Conservation (phyloP, 495 filamentous ascomycete genomes). For the Neurospora tetraspora region DNA sequence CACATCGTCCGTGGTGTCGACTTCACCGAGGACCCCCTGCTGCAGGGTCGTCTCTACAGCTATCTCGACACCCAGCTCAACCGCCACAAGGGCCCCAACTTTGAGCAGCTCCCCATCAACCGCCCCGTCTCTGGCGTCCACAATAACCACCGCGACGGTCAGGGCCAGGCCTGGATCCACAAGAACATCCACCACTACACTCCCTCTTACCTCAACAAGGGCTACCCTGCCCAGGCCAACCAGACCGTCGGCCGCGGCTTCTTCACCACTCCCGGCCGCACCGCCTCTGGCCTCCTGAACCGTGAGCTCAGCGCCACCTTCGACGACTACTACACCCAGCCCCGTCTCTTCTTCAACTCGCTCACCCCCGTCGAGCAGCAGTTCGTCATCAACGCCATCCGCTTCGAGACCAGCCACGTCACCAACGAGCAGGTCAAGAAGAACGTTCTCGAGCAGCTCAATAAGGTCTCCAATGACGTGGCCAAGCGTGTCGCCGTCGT, state of each 20-base stretch:
- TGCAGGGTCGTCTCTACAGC: slow-evolving; percentile 64
- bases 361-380: slow-evolving; percentile 61
- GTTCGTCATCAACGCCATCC: slow-evolving; percentile 67
- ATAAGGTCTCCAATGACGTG: slow-evolving; percentile 59
- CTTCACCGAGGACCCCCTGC: slow-evolving; percentile 63
- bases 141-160: slow-evolving; percentile 66
- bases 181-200: slow-evolving; percentile 46
- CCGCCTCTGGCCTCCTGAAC: slow-evolving; percentile 41
- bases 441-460: slow-evolving; percentile 62
- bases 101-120: slow-evolving; percentile 69
- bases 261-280: slow-evolving; percentile 58
- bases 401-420: slow-evolving; percentile 60
- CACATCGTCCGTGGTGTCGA: slow-evolving; percentile 63
- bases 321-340: slow-evolving; percentile 66
- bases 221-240: slow-evolving; percentile 59
- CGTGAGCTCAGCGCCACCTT: slow-evolving; percentile 56
- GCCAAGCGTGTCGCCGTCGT: slow-evolving; percentile 55
- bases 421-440: slow-evolving; percentile 44
- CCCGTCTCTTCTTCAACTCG: slow-evolving; percentile 70
- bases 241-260: slow-evolving; percentile 60
- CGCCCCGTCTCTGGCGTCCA: slow-evolving; percentile 51
- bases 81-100: slow-evolving; percentile 63
- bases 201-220: slow-evolving; percentile 58
- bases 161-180: slow-evolving; percentile 44
- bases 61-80: slow-evolving; percentile 71